Evolutionary conservation across 1,284 basidiomycete species (phyloP).

Genomic region (Boletellus deceptivus): DNA sequence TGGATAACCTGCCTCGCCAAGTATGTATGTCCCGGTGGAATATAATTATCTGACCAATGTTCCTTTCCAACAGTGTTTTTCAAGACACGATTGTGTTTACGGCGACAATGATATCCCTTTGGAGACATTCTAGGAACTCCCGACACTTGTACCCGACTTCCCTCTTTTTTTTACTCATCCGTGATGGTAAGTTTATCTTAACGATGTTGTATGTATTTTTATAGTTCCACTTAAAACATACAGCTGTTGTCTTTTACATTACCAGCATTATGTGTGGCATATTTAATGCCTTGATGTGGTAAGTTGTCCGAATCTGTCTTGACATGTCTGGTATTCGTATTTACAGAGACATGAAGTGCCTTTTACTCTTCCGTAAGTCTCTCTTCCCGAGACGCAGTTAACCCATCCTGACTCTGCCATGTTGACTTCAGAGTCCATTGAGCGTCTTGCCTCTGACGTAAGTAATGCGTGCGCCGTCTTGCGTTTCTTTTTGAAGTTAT

Average conservation of each 20-base stretch:
- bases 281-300: slow-evolving; percentile 5
- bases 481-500: too few species aligned
- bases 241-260: slow-evolving; percentile 6
- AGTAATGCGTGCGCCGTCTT: neutral
- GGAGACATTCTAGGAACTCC: neutral
- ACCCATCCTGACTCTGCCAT: neutral
- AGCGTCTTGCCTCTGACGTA: neutral
- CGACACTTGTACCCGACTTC: slow-evolving; percentile 6
- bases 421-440: neutral
- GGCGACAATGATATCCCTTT: neutral
- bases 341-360: neutral
- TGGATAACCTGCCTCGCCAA: too few species aligned
- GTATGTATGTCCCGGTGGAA: too few species aligned
- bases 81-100: neutral
- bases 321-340: neutral
- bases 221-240: neutral
- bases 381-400: too few species aligned
- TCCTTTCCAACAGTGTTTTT: too few species aligned
- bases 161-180: neutral
- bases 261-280: slow-evolving; percentile 2
- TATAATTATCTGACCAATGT: too few species aligned
- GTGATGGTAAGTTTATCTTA: neutral
- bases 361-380: neutral
- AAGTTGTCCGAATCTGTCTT: neutral
- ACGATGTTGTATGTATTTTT: neutral